A percentile compares a stretch with the other conserved stretches of the same genome.
Conservation (phyloP, 495 filamentous ascomycete species). For the Durotheca rogersii region DNA sequence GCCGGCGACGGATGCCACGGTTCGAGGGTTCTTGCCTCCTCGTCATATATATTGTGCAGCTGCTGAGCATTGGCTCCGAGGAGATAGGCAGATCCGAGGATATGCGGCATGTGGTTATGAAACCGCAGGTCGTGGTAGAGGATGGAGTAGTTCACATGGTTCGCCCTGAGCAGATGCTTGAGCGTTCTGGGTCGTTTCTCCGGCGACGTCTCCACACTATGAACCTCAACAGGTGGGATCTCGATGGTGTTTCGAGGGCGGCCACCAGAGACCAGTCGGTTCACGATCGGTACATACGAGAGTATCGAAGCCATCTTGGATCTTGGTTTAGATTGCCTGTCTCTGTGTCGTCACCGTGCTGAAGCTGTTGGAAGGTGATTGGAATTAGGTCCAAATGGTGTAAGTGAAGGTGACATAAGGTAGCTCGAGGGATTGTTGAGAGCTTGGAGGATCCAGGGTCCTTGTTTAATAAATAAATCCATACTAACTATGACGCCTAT, state of each 20-base stretch:
- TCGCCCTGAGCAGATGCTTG: constrained; percentile 84
- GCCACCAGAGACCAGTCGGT: constrained; percentile 39
- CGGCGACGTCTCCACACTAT: constrained; percentile 73
- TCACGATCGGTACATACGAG: constrained; percentile 50
- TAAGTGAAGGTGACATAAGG: constrained; percentile 11
- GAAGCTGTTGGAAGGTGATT: no score
- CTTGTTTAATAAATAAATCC: no score
- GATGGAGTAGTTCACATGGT: constrained; percentile 87
- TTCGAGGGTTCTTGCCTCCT: constrained; percentile 66
- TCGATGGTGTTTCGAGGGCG: constrained; percentile 52
- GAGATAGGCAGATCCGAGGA: constrained; percentile 80
- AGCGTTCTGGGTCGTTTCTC: constrained; percentile 80
- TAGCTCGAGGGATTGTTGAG: no score
- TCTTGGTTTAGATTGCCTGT: constrained; percentile 13
- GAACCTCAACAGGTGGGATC: constrained; percentile 66
- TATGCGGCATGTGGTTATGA: constrained; percentile 87
- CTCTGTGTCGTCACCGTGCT: no score
- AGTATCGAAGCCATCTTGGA: constrained; percentile 46
- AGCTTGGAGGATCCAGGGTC: no score
- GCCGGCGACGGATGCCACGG: constrained; percentile 83
- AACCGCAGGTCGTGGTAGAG: constrained; percentile 74
- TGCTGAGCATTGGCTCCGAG: constrained; percentile 72
- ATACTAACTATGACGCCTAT: no score
- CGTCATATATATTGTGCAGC: constrained; percentile 76
- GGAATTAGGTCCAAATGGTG: constrained; percentile 5